A percentile compares a stretch with the other conserved stretches of the same genome.
phyloP scores from a whole-genome alignment of 345 rosid species.

The Kernera saxatilis region DNA sequence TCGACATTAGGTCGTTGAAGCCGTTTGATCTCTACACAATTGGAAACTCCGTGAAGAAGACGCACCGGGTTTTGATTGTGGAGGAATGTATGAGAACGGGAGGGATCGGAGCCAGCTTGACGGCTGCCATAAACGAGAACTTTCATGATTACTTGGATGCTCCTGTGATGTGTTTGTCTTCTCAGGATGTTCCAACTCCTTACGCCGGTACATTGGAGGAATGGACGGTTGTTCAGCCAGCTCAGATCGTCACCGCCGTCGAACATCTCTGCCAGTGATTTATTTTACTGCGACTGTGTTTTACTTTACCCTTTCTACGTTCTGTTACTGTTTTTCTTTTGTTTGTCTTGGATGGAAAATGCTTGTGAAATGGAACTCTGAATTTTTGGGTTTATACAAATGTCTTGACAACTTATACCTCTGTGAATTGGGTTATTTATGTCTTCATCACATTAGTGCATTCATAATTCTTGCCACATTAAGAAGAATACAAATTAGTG shows the following conservation, averaged over 20 bases:
- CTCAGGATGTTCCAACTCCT: conserved; percentile 93
- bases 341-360: not conserved
- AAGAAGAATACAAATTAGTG: too few species aligned
- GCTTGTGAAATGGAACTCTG: not conserved
- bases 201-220: conserved; percentile 87
- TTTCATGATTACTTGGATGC: conserved; percentile 88
- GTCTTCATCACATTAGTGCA: not conserved
- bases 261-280: conserved; percentile 76
- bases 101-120: conserved; percentile 89
- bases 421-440: not conserved
- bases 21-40: conserved; percentile 83
- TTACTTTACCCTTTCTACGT: not conserved
- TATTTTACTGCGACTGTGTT: not conserved
- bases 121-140: conserved; percentile 78
- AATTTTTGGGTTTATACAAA: not conserved
- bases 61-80: conserved; percentile 81
- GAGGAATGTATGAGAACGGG: conserved; percentile 97
- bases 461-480: conserved; percentile 6
- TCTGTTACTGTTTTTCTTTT: not conserved
- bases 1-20: conserved; percentile 80
- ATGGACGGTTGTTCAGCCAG: conserved; percentile 91
- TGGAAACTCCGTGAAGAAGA: conserved; percentile 90
- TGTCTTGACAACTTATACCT: not conserved
- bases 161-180: conserved; percentile 79
- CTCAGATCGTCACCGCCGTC: conserved; percentile 82